Base-by-base conservation (phyloP, 352 stramenopile species). In the Pythium vanterpoolii region DNA sequence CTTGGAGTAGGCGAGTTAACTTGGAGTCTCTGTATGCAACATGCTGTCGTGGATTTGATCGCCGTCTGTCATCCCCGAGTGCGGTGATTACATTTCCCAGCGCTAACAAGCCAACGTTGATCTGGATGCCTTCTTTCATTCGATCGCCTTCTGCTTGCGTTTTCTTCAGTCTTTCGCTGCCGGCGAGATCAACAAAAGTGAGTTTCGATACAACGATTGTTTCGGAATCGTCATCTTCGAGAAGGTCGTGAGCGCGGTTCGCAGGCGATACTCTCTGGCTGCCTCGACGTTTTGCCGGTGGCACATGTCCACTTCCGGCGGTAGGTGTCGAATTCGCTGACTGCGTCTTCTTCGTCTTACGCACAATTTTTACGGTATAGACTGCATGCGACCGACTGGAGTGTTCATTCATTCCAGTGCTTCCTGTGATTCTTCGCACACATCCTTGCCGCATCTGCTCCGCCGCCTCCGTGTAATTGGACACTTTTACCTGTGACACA, bases 91-190 rank as follows among this genome's bases (percentile, higher is more conserved):
- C 86, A 47, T 96, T 96, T 23, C 86, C 86, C 0, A 96, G 66
- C 18, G 86, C 86, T 5, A 96, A 70, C 5, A 96, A 53, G 9
- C 86, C 86, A 4, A 94, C 81, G 30, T 95, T 95, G 51, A 95
- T 95, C 60, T 95, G 84, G 45, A 96, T 96, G 0, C 86, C 86
- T 60, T 96, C 86, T 61, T 94, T 96, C 86, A 96, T 96, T 1
- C 86, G 72, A 47, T 77, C 82, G 21, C 86, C 86, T 63, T 91
- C 86, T 11, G 86, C 85, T 49, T 80, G 79, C 2, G 86, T 96
- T 56, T 87, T 89, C 59, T 96, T 96, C 1, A 96, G 53, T n/a
- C 86, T 69, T 50, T 96, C 86, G 38, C 86, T 96, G 13, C 86
- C 86, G 28, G 86, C 86, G 10, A 96, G 70, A 68, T 96, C 86